Evolutionary conservation across 306 rosid genomes (phyloP), one percentile per base, ranked within the genome.

Genomic region (Gleditsia sinensis): DNA sequence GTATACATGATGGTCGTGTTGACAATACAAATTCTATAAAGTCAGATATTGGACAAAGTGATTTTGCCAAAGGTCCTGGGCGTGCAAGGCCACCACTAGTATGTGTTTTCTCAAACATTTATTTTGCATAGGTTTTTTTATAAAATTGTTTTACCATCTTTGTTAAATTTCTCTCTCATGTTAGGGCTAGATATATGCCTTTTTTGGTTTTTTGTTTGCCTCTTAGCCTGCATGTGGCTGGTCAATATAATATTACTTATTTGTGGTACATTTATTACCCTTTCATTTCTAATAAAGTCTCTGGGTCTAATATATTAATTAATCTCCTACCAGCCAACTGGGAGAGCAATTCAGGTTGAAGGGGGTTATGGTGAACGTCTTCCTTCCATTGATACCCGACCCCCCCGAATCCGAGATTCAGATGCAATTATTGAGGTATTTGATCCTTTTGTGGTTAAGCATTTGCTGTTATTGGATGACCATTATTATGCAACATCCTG

Each of bases 281-380:
- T 72, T 36, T 75, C 34, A 49, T 68, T 36, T 73, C 74, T 28
- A 58, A 23, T 49, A 61, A 56, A 20, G 30, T 68, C 27, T 61
- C n/a, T 51, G 12, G 33, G 28, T 7, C 42, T 14, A 19, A 30
- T 21, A 28, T 37, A 19, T 53, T 49, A 54, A 23, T 40, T 67
- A 55, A 53, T 78, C 79, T 80, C 54, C 69, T 79, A 14, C 86
- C 91, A 94, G 98, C 98, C 97, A 80, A 80, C 96, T 60, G 98
- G 98, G 60, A 91, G 98, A 77, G 97, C 98, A 79, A 94, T 94
- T 78, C 98, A 94, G 88, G 98, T 94, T 70, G 98, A 94, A 91
- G 82, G 91, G 79, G 97, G 98, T 74, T 89, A 64, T 74, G 98
- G 97, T 42, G 98, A 94, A 72, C 94, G 98, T 72, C 87, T 94